A percentile compares a stretch with the other conserved stretches of the same genome.
Conservation (phyloP, 1,139 yeast genomes). For the Nadsonia starkeyi-henricii region DNA sequence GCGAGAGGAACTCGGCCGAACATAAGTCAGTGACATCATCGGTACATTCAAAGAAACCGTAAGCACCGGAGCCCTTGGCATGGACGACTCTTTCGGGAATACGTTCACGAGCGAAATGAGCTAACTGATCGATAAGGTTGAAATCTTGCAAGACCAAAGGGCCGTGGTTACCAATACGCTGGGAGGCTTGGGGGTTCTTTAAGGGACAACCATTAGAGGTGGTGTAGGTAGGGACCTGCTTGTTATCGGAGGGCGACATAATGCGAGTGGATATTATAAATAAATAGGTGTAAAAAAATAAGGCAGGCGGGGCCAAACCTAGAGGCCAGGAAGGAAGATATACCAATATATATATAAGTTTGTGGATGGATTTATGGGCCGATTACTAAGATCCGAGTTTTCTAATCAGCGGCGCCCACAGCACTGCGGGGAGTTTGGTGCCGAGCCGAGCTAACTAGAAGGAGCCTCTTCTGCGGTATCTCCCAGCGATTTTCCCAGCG, state of each 20-base stretch:
- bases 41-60: constrained; percentile 66
- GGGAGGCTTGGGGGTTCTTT: constrained; percentile 52
- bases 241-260: neutral
- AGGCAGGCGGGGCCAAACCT: too few species aligned
- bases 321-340: too few species aligned
- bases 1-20: constrained; percentile 54
- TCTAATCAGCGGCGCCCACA: too few species aligned
- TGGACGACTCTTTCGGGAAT: constrained; percentile 85
- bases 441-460: too few species aligned
- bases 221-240: constrained; percentile 30
- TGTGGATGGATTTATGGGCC: too few species aligned
- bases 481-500: too few species aligned
- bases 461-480: too few species aligned
- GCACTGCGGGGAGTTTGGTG: too few species aligned
- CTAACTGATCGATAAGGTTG: constrained; percentile 60
- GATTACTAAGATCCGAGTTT: too few species aligned
- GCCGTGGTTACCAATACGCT: constrained; percentile 60
- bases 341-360: too few species aligned
- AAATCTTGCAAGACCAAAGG: constrained; percentile 69
- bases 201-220: constrained; percentile 67
- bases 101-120: constrained; percentile 79
- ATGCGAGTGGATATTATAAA: neutral
- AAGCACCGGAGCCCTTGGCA: constrained; percentile 84
- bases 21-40: constrained; percentile 69
- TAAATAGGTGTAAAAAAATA: too few species aligned